Conservation (phyloP, 257 asterid genomes). For the Lavandula angustifolia region DNA sequence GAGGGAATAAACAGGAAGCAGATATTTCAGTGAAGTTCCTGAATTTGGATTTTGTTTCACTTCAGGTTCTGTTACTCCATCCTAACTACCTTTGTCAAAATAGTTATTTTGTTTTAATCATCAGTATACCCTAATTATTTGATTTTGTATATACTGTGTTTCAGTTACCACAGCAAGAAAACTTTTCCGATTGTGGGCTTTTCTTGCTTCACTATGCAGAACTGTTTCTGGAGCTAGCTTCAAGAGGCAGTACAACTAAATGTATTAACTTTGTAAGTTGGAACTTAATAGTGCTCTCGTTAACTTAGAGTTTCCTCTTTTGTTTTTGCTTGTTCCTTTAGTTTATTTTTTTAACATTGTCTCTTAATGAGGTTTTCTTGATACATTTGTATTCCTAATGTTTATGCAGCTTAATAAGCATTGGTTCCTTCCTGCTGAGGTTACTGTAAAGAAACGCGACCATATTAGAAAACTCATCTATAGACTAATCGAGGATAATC, state of each 20-base stretch:
- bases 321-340: constrained; percentile 17
- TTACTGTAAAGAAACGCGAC: constrained; percentile 65
- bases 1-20: constrained; percentile 39
- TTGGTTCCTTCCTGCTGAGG: constrained; percentile 87
- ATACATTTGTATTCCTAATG: not conserved
- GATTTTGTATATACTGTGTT: constrained; percentile 29
- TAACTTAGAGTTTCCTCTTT: constrained; percentile 5
- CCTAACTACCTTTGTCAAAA: not conserved
- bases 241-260: constrained; percentile 41
- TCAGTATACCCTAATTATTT: not conserved
- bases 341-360: not conserved
- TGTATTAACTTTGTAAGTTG: constrained; percentile 59
- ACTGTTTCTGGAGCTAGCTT: constrained; percentile 65
- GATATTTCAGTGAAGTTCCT: constrained; percentile 50
- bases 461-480: constrained; percentile 57
- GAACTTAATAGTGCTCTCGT: constrained; percentile 3
- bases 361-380: constrained; percentile 1
- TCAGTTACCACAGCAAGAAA: constrained; percentile 94
- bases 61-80: constrained; percentile 51
- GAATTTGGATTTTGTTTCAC: constrained; percentile 51
- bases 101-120: constrained; percentile 4
- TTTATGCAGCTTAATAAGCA: constrained; percentile 64
- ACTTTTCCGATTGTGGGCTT: constrained; percentile 86
- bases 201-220: constrained; percentile 89
- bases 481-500: constrained; percentile 42